phyloP scores from a whole-genome alignment of 2,329 filamentous ascomycete genomes.

The Phialophora macrospora region DNA sequence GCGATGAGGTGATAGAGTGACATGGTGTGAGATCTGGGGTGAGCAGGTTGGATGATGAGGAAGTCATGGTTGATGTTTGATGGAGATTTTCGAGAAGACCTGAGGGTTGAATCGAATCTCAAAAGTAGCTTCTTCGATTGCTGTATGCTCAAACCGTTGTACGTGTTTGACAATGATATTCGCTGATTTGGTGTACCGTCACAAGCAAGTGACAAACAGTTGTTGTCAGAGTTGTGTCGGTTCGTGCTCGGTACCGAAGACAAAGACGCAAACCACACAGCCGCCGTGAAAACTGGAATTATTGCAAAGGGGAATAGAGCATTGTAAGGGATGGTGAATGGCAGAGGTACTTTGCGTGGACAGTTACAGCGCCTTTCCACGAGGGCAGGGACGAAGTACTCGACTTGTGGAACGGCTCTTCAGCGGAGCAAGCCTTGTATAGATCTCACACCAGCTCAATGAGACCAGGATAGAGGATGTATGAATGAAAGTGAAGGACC shows the following conservation, averaged over 20 bases:
- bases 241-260: not conserved
- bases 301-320: not conserved
- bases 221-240: not conserved
- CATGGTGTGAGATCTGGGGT: conserved; percentile 22
- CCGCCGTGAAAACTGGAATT: not conserved
- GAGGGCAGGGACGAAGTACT: not conserved
- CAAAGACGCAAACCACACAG: not conserved
- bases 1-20: conserved; percentile 16
- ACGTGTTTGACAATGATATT: not conserved
- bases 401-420: not conserved
- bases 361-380: not conserved
- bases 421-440: not conserved
- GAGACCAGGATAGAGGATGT: not conserved
- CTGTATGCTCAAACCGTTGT: not conserved
- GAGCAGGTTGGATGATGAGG: conserved; percentile 8
- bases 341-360: not conserved
- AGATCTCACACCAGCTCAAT: not conserved
- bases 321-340: not conserved
- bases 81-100: not conserved
- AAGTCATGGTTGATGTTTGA: conserved; percentile 9
- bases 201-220: not conserved
- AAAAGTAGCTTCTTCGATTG: not conserved
- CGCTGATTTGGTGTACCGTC: not conserved
- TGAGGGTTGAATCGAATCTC: not conserved
- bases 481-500: not conserved